Base-by-base conservation (phyloP, 371 early-diverging fungal species). In the Apophysomyces trapeziformis region DNA sequence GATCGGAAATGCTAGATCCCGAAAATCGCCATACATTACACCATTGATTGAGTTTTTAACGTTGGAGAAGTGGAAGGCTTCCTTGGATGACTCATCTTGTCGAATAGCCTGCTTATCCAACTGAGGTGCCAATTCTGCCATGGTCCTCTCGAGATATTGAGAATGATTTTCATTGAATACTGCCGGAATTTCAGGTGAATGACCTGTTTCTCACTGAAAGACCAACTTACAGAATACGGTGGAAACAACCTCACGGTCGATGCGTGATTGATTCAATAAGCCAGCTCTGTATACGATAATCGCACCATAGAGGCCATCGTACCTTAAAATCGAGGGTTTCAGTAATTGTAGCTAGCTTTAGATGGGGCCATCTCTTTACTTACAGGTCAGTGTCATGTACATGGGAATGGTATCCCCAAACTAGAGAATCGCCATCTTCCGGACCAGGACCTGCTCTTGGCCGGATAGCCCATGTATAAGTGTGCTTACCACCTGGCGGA, bases 391-490 rank as follows among this genome's bases (percentile, higher is more conserved):
- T 65, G 66, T 84, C 84, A 13, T 64, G 45, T 0, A 79, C 74
- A 68, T 86, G 84, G 0, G 86, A 84, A 50, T 84, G 85, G 65
- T 86, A 86, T 8, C 80, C 82, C 79, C 82, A 78, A 3, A 80
- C 82, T 41, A 76, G 60, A 0, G 77, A 79, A 32, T 76, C 62
- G 4, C 73, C 81, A 70, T 82, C 85, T 16, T 50, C 63, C 9
- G 83, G 81, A 8, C 80, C 85, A 57, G 85, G 80, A 1, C 79
- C 79, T 32, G 80, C 72, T 60, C 85, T 44, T 43, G 77, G 79
- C n/a, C 64, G 64, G 1, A 82, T 71, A 18, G 73, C 65, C 86
- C 86, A 86, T 0, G 58, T 64, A 64, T 86, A 86, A 8, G 71
- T 74, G 54, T 67, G 80, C 0, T 56, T 76, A 12, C 70, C 73